Base-by-base conservation (phyloP, 2,329 filamentous ascomycete genomes). In the Helicocarpus griseus region DNA sequence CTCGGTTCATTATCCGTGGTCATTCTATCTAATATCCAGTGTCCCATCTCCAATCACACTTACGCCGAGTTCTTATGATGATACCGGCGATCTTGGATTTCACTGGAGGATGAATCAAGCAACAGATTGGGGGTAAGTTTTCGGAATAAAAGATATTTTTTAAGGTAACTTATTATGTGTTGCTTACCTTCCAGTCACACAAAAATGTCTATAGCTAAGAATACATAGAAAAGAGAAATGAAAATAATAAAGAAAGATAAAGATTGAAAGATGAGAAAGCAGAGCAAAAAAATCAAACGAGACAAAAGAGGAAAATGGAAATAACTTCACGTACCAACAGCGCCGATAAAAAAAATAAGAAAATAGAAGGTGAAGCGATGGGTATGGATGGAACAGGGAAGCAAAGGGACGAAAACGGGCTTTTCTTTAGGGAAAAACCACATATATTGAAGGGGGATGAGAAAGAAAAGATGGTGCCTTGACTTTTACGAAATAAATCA, bases 161-260 rank as follows among this genome's bases (percentile, higher is more conserved):
- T 43, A 7, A 38, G 39, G 38, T 14, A 33, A 31, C 26, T 19
- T n/a, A 17, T 31, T 31, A 11, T 29, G 14, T 19, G n/a, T 17
- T 44, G 13, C n/a, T 29, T 44, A 29, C 26, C 19, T 29, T 4
- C 11, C 14, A 21, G 21, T 17, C 41, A 44, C 26, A 2, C 14
- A 9, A n/a, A 44, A 31, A 44, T 17, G 41, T 44, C 41, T 44
- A 33, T 35, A 46, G 45, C 28, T 29, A 31, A 31, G 31, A 31
- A 24, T 44, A 44, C 41, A 44, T 17, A 17, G 17, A 1, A 44
- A 44, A n/a, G 9, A 22, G 21, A 45, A 51, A 19, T 21, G 49
- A 29, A 45, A 51, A 19, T 21, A 53, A 24, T 28, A 35, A 48
- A 48, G 31, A 19, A 29, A 36, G 47, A 44, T 31, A 21, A 24